phyloP scores from a whole-genome alignment of 106 monocot genomes.

The Acorus calamus region DNA sequence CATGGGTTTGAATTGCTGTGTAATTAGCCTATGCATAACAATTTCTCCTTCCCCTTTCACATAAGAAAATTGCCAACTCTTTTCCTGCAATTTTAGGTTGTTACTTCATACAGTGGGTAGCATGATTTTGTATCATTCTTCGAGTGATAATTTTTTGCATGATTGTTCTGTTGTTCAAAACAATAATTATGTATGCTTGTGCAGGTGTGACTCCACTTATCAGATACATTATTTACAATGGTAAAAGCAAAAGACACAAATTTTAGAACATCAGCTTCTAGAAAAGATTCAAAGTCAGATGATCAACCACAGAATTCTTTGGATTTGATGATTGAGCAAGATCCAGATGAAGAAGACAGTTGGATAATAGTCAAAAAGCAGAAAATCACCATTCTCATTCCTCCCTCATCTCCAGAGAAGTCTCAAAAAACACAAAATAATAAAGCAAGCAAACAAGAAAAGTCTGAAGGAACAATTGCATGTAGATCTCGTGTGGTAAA shows the following conservation, averaged over 20 bases:
- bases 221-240: not conserved
- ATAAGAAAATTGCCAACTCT: too few species aligned
- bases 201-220: too few species aligned
- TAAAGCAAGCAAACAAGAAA: conserved; percentile 2
- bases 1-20: too few species aligned
- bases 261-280: not conserved
- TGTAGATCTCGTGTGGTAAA: not conserved
- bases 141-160: too few species aligned
- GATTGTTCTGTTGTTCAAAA: too few species aligned
- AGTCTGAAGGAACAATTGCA: not conserved
- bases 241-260: not conserved
- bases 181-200: too few species aligned
- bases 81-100: too few species aligned
- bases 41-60: too few species aligned
- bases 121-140: too few species aligned
- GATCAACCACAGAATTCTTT: not conserved
- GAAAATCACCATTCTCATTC: conserved; percentile 46
- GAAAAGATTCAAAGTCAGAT: not conserved
- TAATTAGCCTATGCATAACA: too few species aligned
- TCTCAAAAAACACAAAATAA: not conserved
- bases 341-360: conserved; percentile 33
- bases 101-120: too few species aligned
- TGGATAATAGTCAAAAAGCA: conserved; percentile 75
- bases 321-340: conserved; percentile 12
- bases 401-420: conserved; percentile 36